These are phyloP conservation scores for Xylaria sp. DNA, from an alignment of 2,329 filamentous ascomycete genomes.

Conservation along the genomic window DNA sequence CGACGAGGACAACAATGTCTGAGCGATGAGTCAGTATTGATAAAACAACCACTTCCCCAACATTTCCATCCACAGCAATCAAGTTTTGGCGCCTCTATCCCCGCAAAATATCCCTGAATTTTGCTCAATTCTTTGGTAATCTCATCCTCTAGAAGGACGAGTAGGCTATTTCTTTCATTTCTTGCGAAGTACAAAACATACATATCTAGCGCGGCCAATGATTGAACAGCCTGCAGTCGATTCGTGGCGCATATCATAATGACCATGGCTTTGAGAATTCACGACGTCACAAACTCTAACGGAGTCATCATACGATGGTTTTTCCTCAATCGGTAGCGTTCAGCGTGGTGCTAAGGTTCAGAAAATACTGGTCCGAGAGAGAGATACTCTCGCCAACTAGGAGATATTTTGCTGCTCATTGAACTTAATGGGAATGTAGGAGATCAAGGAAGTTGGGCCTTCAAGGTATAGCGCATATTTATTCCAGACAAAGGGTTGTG, in stretches of 20 bases:
- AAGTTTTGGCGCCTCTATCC: slow-evolving; percentile 24
- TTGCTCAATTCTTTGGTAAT: slow-evolving; percentile 27
- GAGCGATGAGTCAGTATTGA: background rate
- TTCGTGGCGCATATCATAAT: slow-evolving; percentile 7
- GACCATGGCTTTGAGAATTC: slow-evolving; percentile 9
- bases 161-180: background rate
- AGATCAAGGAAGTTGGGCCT: slow-evolving; percentile 34
- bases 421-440: slow-evolving; percentile 33
- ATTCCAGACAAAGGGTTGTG: slow-evolving; percentile 10
- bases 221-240: slow-evolving; percentile 5
- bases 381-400: slow-evolving; percentile 16
- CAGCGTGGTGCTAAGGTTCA: slow-evolving; percentile 22
- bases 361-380: slow-evolving; percentile 17
- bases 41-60: background rate
- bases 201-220: slow-evolving; percentile 12
- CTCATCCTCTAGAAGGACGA: slow-evolving; percentile 6
- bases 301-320: background rate
- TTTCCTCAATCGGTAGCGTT: slow-evolving; percentile 24
- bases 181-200: slow-evolving; percentile 25
- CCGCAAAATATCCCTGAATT: slow-evolving; percentile 23
- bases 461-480: slow-evolving; percentile 21
- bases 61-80: slow-evolving; percentile 11
- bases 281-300: background rate
- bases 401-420: slow-evolving; percentile 37
- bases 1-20: background rate